Percentiles rank a stretch among this genome's conserved stretches.
Evolutionary conservation across 2,329 filamentous ascomycete species (phyloP).

Genomic region (Fusarium acutatum): DNA sequence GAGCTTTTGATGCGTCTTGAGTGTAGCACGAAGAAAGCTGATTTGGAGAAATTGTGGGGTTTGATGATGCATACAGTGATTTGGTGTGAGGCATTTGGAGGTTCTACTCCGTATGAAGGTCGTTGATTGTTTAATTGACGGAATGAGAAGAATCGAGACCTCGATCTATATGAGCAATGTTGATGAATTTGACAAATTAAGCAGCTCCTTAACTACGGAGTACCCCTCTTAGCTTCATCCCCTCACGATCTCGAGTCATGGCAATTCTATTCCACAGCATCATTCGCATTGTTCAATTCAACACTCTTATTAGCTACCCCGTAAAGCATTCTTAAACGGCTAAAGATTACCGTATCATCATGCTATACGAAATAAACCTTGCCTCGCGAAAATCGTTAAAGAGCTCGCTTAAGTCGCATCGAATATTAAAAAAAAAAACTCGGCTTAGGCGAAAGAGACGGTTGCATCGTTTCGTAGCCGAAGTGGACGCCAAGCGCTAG

Average conservation of each 20-base stretch:
- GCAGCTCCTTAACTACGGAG: not conserved
- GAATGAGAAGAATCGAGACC: not conserved
- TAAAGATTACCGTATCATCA: not conserved
- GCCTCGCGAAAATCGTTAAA: not conserved
- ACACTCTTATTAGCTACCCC: not conserved
- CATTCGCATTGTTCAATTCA: not conserved
- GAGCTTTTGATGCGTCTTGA: not conserved
- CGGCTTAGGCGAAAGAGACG: slow-evolving; percentile 27
- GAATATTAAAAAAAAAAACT: not conserved
- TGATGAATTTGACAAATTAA: not conserved
- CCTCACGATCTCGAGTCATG: not conserved
- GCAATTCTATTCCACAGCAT: not conserved
- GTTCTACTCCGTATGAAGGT: not conserved
- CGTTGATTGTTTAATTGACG: not conserved
- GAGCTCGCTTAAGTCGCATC: slow-evolving; percentile 8
- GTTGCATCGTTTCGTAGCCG: slow-evolving; percentile 41
- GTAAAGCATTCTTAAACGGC: not conserved
- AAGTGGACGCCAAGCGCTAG: slow-evolving; percentile 21
- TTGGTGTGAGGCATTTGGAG: slow-evolving; percentile 25
- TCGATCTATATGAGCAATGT: not conserved
- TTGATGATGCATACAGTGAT: not conserved
- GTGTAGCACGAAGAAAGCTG: slow-evolving; percentile 7
- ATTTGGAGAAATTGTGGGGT: slow-evolving; percentile 32
- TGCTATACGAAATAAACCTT: slow-evolving; percentile 14
- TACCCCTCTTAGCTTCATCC: not conserved